Evolutionary conservation across 495 filamentous ascomycete species (phyloP).

Genomic region (Annulohypoxylon maeteangense): DNA sequence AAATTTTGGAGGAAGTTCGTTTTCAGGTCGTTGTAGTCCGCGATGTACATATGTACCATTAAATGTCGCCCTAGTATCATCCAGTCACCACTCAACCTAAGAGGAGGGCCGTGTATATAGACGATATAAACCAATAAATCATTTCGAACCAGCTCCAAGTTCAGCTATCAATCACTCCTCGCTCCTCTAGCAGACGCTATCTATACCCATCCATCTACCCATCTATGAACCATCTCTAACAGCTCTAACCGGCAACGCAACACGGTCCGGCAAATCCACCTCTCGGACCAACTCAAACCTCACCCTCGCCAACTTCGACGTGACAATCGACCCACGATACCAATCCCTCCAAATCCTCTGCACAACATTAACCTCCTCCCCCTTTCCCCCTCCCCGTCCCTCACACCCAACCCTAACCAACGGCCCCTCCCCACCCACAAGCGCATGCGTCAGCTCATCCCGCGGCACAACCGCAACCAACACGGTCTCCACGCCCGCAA

Average conservation of each 20-base stretch:
- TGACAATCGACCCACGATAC: constrained; percentile 48
- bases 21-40: background rate
- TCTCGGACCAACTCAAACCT: constrained; percentile 53
- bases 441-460: constrained; percentile 46
- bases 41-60: constrained; percentile 42
- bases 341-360: constrained; percentile 57
- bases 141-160: background rate
- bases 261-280: constrained; percentile 44
- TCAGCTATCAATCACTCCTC: background rate
- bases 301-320: constrained; percentile 47
- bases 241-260: constrained; percentile 32
- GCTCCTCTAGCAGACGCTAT: constrained; percentile 3
- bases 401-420: constrained; percentile 11
- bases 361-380: constrained; percentile 44
- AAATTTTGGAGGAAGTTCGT: constrained; percentile 1
- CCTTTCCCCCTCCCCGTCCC: background rate
- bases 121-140: constrained; percentile 27
- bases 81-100: constrained; percentile 40
- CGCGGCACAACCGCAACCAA: constrained; percentile 49
- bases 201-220: too few relatives aligned
- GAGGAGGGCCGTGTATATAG: constrained; percentile 33
- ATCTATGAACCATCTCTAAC: constrained; percentile 1
- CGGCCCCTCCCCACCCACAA: constrained; percentile 33
- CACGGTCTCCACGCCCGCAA: constrained; percentile 37
- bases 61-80: constrained; percentile 18